Evolutionary conservation across 164 flowering plant species (phyloP).

Genomic region (Magnolia sinica): DNA sequence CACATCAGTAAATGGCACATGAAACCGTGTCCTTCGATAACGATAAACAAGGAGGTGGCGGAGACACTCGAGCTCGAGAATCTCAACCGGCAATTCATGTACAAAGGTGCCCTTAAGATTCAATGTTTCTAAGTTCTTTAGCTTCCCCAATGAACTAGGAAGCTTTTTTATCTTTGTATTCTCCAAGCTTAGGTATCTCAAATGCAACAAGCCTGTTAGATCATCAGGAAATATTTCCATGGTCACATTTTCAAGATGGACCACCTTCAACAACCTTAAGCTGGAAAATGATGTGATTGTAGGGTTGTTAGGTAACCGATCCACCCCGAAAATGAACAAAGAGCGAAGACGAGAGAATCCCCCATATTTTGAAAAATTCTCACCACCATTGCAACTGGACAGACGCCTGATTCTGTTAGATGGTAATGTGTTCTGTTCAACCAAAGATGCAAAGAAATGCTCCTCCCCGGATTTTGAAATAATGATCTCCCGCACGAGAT

Average conservation of each 20-base stretch:
- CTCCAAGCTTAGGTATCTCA: conserved; percentile 12
- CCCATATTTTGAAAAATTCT: neutral
- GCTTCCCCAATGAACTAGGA: conserved; percentile 10
- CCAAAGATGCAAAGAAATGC: neutral
- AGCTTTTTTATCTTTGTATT: conserved; percentile 5
- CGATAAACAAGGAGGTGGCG: conserved; percentile 9
- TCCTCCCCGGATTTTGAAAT: conserved; percentile 7
- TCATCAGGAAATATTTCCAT: conserved; percentile 1
- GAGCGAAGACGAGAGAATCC: neutral
- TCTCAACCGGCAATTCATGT: conserved; percentile 8
- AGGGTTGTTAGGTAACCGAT: too few species aligned
- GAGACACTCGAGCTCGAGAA: conserved; percentile 7
- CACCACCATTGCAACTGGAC: conserved; percentile 17
- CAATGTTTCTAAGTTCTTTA: conserved; percentile 5
- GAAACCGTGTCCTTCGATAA: neutral
- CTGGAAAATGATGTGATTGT: neutral
- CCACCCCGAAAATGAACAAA: neutral
- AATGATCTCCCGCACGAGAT: conserved; percentile 10
- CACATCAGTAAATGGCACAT: neutral
- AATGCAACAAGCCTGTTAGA: neutral
- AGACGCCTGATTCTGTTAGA: conserved; percentile 16
- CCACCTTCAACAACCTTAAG: conserved; percentile 3
- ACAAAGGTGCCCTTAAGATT: conserved; percentile 9
- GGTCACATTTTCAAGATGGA: conserved; percentile 3
- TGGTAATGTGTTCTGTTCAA: neutral